These are phyloP conservation scores for Peniophora sp. DNA, from an alignment of 1,284 basidiomycete genomes.

Conservation along the genomic window DNA sequence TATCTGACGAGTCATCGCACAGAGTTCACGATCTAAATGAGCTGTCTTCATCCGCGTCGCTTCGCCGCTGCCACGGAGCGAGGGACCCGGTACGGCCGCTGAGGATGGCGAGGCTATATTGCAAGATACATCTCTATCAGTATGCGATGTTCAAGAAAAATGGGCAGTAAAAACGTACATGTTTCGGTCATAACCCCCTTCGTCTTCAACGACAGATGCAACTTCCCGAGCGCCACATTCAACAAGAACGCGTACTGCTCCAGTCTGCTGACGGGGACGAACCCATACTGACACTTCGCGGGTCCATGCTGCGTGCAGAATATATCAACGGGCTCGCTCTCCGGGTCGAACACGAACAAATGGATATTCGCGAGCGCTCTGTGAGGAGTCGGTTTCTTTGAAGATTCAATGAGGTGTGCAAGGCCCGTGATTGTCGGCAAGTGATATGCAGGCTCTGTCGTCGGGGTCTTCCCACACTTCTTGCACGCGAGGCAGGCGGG, in stretches of 20 bases:
- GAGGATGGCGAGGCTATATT: conserved; percentile 29
- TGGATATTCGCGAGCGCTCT: conserved; percentile 74
- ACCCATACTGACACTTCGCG: conserved; percentile 61
- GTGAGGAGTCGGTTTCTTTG: conserved; percentile 56
- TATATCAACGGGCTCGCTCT: conserved; percentile 57
- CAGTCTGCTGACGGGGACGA: conserved; percentile 86
- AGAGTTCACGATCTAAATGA: conserved; percentile 90
- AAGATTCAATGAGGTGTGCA: conserved; percentile 29
- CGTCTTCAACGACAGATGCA: conserved; percentile 88
- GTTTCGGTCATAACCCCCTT: conserved; percentile 83
- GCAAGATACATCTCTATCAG: too few relatives aligned
- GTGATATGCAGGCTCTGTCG: conserved; percentile 31
- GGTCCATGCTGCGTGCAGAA: conserved; percentile 77
- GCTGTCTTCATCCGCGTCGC: conserved; percentile 93
- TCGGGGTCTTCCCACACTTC: conserved; percentile 73
- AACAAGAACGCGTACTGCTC: conserved; percentile 98
- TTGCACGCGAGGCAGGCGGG: conserved; percentile 83
- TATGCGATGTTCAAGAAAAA: conserved; percentile 1
- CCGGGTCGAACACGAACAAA: conserved; percentile 67
- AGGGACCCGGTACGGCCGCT: conserved; percentile 43
- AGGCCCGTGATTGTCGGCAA: conserved; percentile 38
- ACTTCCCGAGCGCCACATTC: conserved; percentile 88
- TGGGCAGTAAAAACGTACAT: conserved; percentile 58
- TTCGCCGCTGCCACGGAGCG: conserved; percentile 81
- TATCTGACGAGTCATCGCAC: conserved; percentile 85